Evolutionary conservation across 73 alveolate species (phyloP).

Genomic region (Tetrahymena borealis): DNA sequence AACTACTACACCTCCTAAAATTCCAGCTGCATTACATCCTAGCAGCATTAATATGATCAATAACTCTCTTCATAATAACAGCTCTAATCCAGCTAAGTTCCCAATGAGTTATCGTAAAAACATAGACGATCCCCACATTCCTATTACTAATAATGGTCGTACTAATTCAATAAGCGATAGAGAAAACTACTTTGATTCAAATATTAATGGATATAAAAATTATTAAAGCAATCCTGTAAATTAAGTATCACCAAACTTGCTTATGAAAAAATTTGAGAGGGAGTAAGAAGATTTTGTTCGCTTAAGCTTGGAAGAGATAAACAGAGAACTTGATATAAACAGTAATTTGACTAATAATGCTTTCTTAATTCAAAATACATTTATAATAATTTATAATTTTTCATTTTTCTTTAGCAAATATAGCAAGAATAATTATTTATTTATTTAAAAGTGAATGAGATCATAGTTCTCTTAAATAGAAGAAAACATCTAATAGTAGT

Average conservation of each 20-base stretch:
- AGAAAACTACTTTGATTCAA: not conserved
- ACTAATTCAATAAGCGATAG: not conserved
- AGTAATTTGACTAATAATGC: not conserved
- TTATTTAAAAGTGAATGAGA: not conserved
- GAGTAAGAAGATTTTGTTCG: not conserved
- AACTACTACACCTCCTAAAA: not conserved
- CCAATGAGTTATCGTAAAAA: not conserved
- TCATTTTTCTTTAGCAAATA: not conserved
- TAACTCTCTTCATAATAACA: not conserved
- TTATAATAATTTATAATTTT: not conserved
- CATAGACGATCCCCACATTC: not conserved
- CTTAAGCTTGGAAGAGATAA: not conserved
- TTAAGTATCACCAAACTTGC: not conserved
- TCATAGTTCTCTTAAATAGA: not conserved
- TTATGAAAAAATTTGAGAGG: not conserved
- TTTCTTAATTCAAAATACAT: not conserved
- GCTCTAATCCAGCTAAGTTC: not conserved
- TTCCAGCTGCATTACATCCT: not conserved
- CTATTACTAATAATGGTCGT: not conserved
- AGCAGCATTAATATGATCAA: not conserved
- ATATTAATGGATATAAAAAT: not conserved
- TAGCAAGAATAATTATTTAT: not conserved
- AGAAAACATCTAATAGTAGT: not conserved
- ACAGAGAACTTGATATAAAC: not conserved
- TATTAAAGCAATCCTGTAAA: not conserved